Evolutionary conservation across 208 protist species (phyloP).

Genomic region (Naegleria lovaniensis): DNA sequence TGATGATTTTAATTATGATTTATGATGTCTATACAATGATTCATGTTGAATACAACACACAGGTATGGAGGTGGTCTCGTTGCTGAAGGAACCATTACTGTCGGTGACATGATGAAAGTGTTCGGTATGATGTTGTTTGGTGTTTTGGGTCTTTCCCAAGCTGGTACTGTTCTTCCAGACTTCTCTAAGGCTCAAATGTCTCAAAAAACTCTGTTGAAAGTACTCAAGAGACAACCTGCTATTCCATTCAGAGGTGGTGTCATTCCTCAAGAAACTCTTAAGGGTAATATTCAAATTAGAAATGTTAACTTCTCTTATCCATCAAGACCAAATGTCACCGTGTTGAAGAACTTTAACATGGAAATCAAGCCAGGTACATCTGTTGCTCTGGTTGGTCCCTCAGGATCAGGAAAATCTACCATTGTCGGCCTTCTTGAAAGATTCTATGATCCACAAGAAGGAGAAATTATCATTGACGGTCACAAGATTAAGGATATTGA

Average conservation of each 20-base stretch:
- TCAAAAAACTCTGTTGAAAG: background rate
- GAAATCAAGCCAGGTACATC: background rate
- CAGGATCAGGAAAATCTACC: constrained; percentile 18
- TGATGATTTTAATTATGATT: too few species aligned
- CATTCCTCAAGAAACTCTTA: background rate
- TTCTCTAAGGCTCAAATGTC: background rate
- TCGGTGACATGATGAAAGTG: background rate
- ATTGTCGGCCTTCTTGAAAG: constrained; percentile 45
- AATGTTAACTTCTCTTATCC: constrained; percentile 26
- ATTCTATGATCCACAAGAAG: constrained; percentile 61
- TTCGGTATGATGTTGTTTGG: background rate
- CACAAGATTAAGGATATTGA: constrained; percentile 52
- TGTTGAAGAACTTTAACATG: constrained; percentile 28
- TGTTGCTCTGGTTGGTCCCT: constrained; percentile 26
- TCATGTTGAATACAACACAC: too few species aligned
- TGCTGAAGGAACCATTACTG: background rate
- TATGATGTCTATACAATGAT: too few species aligned
- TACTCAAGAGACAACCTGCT: background rate
- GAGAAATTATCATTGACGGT: constrained; percentile 57
- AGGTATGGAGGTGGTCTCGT: background rate
- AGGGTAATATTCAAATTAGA: background rate
- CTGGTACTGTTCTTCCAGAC: background rate
- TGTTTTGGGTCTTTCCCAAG: background rate
- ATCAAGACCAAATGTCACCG: background rate
- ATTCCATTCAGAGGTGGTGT: background rate